phyloP scores from a whole-genome alignment of 78 protist species.

The Capsaspora owczarzaki region DNA sequence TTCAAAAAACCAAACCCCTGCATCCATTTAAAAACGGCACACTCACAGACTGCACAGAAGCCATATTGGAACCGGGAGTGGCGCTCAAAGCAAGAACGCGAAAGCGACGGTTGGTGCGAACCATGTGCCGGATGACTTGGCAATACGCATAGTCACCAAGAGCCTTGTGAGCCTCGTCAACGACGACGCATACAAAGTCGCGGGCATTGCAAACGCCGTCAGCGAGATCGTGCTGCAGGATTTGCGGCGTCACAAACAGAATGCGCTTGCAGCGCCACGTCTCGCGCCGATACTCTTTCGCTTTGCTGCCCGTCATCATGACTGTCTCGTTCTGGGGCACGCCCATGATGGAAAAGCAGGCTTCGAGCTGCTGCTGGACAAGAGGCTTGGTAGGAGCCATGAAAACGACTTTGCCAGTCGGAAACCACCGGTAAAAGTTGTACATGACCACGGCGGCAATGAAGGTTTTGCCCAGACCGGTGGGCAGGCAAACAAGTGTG shows the following conservation, averaged over 20 bases:
- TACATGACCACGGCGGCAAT: conserved; percentile 90
- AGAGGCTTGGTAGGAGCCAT: conserved; percentile 92
- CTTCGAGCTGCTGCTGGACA: conserved; percentile 81
- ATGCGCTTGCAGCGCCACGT: conserved; percentile 60
- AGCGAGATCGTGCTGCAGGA: conserved; percentile 51
- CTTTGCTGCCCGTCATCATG: conserved; percentile 51
- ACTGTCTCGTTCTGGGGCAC: conserved; percentile 6
- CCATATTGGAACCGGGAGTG: conserved; percentile 81
- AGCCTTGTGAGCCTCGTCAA: conserved; percentile 86
- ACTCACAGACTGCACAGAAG: conserved; percentile 48
- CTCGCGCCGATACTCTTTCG: neutral
- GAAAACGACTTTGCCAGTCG: conserved; percentile 75
- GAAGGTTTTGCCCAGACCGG: conserved; percentile 95
- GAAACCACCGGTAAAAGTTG: conserved; percentile 89
- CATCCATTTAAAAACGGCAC: neutral
- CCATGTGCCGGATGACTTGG: neutral
- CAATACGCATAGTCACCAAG: conserved; percentile 66
- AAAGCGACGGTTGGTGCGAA: conserved; percentile 18
- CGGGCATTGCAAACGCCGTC: conserved; percentile 26
- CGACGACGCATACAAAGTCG: conserved; percentile 37
- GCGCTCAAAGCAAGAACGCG: conserved; percentile 89
- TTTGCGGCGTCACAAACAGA: conserved; percentile 83
- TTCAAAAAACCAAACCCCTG: neutral
- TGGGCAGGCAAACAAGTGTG: conserved; percentile 86
- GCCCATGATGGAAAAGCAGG: conserved; percentile 55